A percentile compares a stretch with the other conserved stretches of the same genome.
Evolutionary conservation across 805 yeast genomes (phyloP).

Genomic region (Schwanniomyces sp.): DNA sequence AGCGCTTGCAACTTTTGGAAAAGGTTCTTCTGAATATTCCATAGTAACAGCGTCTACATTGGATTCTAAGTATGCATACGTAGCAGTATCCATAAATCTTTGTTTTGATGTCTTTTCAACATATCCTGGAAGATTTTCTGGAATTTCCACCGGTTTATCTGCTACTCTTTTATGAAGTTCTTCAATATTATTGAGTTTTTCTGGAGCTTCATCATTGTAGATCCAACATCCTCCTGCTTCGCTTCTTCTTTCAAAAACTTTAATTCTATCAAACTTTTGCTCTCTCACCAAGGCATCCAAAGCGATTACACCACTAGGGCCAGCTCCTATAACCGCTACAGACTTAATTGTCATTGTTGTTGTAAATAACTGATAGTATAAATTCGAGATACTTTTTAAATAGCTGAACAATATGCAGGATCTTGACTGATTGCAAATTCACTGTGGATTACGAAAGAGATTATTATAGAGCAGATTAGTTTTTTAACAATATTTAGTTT

Average conservation of each 20-base stretch:
- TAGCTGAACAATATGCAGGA: no score
- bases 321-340: constrained; percentile 50
- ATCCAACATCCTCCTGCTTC: constrained; percentile 47
- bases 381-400: not conserved
- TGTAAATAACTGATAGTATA: not conserved
- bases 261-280: constrained; percentile 27
- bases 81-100: constrained; percentile 19
- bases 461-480: no score
- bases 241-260: constrained; percentile 41
- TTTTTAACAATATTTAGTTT: no score
- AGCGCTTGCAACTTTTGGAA: constrained; percentile 13
- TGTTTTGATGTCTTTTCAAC: constrained; percentile 15
- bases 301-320: constrained; percentile 48
- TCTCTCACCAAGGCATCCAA: constrained; percentile 40
- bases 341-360: constrained; percentile 13
- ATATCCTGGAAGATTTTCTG: constrained; percentile 14
- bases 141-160: constrained; percentile 10
- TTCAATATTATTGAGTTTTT: constrained; percentile 12
- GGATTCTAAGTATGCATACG: constrained; percentile 20
- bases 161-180: constrained; percentile 7
- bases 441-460: no score
- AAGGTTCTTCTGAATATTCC: constrained; percentile 21
- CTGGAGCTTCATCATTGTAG: constrained; percentile 23
- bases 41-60: constrained; percentile 21
- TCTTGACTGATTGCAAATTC: no score